A percentile compares a stretch with the other conserved stretches of the same genome.
Evolutionary conservation across 352 stramenopile genomes (phyloP).

Genomic region (Pythium graminicola): DNA sequence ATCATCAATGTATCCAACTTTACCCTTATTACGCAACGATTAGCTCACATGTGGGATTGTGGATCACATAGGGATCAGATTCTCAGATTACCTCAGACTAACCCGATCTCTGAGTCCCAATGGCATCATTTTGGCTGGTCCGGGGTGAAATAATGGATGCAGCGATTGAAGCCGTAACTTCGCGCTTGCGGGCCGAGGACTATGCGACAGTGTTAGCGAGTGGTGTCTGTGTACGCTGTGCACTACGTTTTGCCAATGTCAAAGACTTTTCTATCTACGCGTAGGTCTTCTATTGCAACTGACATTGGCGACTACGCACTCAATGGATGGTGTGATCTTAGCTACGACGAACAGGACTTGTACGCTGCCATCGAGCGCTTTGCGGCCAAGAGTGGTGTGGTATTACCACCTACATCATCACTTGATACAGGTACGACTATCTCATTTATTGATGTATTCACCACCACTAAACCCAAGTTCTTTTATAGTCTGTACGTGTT

Average conservation of each 20-base stretch:
- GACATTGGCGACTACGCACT: no score
- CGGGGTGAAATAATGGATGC: not conserved
- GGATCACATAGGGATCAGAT: not conserved
- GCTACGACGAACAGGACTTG: conserved; percentile 10
- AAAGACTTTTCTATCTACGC: no score
- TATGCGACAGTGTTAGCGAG: conserved; percentile 21
- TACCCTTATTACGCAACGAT: conserved; percentile 16
- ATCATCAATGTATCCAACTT: conserved; percentile 9
- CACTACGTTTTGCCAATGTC: conserved; percentile 54
- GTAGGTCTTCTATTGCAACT: no score
- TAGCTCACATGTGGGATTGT: conserved; percentile 12
- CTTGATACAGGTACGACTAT: conserved; percentile 6
- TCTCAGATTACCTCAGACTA: conserved; percentile 11
- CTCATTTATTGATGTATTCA: not conserved
- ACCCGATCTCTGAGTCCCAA: conserved; percentile 1
- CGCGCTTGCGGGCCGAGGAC: conserved; percentile 31
- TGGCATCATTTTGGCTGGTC: not conserved
- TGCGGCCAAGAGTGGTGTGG: conserved; percentile 6
- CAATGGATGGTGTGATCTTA: no score
- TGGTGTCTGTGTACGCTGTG: conserved; percentile 60
- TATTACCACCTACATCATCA: conserved; percentile 3
- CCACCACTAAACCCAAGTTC: no score
- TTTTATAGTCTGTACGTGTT: conserved; percentile 54
- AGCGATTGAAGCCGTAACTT: conserved; percentile 5
- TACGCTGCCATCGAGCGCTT: conserved; percentile 10